A percentile compares a stretch with the other conserved stretches of the same genome.
phyloP scores from a whole-genome alignment of 495 filamentous ascomycete species.

The Neohortaea acidophila region DNA sequence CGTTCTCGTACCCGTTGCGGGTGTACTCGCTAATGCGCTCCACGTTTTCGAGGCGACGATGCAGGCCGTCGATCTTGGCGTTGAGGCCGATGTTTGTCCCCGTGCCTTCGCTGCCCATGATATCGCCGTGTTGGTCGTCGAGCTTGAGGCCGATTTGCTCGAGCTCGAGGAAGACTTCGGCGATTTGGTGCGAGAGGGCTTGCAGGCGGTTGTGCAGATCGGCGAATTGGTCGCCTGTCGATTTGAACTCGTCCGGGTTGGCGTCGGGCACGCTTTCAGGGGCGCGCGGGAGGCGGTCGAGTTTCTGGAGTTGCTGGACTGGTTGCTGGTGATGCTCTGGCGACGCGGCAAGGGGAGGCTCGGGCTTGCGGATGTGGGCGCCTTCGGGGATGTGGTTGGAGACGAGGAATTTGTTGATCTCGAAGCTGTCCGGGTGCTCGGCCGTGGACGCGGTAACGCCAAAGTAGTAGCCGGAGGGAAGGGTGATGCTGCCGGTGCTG shows the following conservation, averaged over 20 bases:
- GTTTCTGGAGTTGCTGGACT: constrained; percentile 17
- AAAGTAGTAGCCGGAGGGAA: constrained; percentile 71
- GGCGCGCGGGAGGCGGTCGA: constrained; percentile 21
- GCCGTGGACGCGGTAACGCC: constrained; percentile 78
- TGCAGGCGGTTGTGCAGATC: constrained; percentile 74
- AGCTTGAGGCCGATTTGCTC: constrained; percentile 29
- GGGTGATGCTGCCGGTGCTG: constrained; percentile 56
- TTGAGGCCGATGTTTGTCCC: too few species aligned
- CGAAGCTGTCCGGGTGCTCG: constrained; percentile 86
- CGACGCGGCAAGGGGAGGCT: constrained; percentile 24
- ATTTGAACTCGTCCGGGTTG: constrained; percentile 23
- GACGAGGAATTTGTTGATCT: constrained; percentile 73
- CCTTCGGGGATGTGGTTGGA: constrained; percentile 11
- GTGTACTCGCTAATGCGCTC: constrained; percentile 40
- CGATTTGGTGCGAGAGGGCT: constrained; percentile 54
- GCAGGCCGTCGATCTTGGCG: constrained; percentile 34
- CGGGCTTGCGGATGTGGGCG: constrained; percentile 4
- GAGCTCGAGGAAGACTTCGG: constrained; percentile 51
- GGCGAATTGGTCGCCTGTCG: constrained; percentile 47
- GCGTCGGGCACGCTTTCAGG: constrained; percentile 11
- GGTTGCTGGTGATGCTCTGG: constrained; percentile 27
- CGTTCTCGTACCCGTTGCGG: constrained; percentile 53
- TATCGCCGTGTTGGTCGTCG: constrained; percentile 46
- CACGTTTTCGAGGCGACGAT: constrained; percentile 41
- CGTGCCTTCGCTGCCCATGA: constrained; percentile 31